Evolutionary conservation across 1,284 basidiomycete genomes (phyloP), one percentile per base, ranked within the genome.

Genomic region (Thelephora terrestris): DNA sequence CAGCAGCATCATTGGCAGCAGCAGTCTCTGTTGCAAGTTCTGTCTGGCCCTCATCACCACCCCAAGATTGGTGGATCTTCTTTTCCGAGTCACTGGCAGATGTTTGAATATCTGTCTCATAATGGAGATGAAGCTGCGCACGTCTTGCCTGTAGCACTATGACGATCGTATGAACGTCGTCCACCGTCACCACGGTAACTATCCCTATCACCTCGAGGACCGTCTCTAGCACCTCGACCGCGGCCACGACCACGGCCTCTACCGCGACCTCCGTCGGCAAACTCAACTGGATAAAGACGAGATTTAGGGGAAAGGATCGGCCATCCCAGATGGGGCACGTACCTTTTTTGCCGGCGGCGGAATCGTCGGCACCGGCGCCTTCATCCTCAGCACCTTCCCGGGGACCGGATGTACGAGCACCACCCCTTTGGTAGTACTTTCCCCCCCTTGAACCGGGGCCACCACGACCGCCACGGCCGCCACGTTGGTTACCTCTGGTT

Each of bases 41-140:
- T 36, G 81, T 65, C 56, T 72, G 74, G 59, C 83, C 88, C 60
- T 93, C 89, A 58, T 91, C 87, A 51, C 85, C 88, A 55, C 91
- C 91, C 91, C 91, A 96, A 55, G 83, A 85, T 64, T 91, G 87
- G 65, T 88, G 84, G 57, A 93, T 69, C 73, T 89, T 89, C 79
- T 96, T 96, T 58, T 91, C 85, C 40, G 87, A 84, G 69, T 96
- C 92, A 64, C 85, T 90, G 57, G 14, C 49, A 52, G 46, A 27
- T 2, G 27, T 5, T 44, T 27, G 29, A 23, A 14, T 32, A 42
- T 40, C 10, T 35, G 14, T 24, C 27, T 16, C 5, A 23, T n/a
- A 43, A 40, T 20, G 7, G 27, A 6, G 36, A 50, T 23, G 27
- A 40, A 17, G 20, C 24, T 36, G 70, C 81, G 52, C 58, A 85